phyloP scores from a whole-genome alignment of 1,139 yeast genomes.

The Blastobotrys proliferans region DNA sequence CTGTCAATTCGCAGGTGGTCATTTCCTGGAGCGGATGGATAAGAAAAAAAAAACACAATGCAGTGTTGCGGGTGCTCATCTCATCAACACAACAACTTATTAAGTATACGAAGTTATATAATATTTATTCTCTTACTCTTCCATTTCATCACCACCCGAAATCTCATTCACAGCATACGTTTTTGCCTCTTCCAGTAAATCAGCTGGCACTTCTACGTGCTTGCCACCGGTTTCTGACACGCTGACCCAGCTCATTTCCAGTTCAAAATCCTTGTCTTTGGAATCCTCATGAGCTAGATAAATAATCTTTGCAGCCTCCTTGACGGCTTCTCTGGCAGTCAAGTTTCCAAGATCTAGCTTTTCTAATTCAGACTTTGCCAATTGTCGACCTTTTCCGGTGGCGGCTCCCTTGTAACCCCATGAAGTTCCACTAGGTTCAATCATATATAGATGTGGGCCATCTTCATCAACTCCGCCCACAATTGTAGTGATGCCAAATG shows the following conservation, averaged over 20 bases:
- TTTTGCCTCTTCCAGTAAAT: slow-evolving; percentile 74
- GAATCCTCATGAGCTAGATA: slow-evolving; percentile 95
- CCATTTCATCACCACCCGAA: slow-evolving; percentile 57
- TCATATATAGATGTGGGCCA: slow-evolving; percentile 82
- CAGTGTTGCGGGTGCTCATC: background rate
- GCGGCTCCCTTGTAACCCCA: slow-evolving; percentile 99
- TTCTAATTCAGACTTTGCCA: slow-evolving; percentile 93
- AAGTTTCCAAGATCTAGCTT: slow-evolving; percentile 72
- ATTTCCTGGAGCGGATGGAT: background rate
- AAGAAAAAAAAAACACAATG: background rate
- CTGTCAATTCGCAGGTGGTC: background rate
- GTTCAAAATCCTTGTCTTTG: slow-evolving; percentile 94
- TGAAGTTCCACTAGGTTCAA: slow-evolving; percentile 93
- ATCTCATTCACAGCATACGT: slow-evolving; percentile 76
- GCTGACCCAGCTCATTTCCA: slow-evolving; percentile 89
- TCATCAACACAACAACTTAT: background rate
- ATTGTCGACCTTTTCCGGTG: slow-evolving; percentile 95
- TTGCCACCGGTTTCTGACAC: slow-evolving; percentile 70
- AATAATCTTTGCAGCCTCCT: slow-evolving; percentile 89
- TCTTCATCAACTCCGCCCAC: slow-evolving; percentile 89
- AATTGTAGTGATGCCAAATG: slow-evolving; percentile 89
- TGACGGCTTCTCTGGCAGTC: slow-evolving; percentile 76
- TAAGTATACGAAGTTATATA: background rate
- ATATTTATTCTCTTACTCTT: slow-evolving; percentile 28
- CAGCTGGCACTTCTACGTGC: slow-evolving; percentile 77